Base-by-base conservation (phyloP, 805 yeast genomes). In the Dipodascus geniculatus region DNA sequence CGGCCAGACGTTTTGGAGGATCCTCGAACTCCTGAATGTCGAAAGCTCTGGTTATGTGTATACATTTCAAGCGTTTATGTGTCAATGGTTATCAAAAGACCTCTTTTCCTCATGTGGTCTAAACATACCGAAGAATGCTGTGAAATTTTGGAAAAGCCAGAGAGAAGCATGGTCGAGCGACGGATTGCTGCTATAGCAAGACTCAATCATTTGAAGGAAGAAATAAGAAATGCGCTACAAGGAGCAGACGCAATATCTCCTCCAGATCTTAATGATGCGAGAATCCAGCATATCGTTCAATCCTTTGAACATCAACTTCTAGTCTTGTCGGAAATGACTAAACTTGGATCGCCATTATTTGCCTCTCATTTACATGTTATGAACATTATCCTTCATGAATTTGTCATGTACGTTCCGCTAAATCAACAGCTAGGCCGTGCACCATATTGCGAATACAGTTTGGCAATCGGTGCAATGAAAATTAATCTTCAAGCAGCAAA, bases 61-160 rank as follows among this genome's bases (percentile, higher is more conserved):
- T 87, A 85, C 64, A 72, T 79, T 56, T 69, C 80, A 4, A 74
- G 87, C 1, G 78, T 86, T 42, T 78, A 83, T 51, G 80, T 80
- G 53, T 76, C 86, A 22, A 70, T 85, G 53, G 81, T 85, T 55
- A 68, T 86, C 55, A 72, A 90, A 55, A 75, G 93, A 58, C 73
- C 81, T 42, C 72, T 81, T 8, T 78, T 76, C 53, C 78, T 63
- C 22, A 54, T 58, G 38, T 47, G 49, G 49, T 22, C 49, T 20
- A 14, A 11, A 16, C 19, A 47, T 22, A 47, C 49, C 4, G 49
- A 47, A 22, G 49, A 47, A n/a, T 47, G 49, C n/a, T 47, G 49
- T 22, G 28, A 16, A n/a, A 6, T 47, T 22, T n/a, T 47, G 8
- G 49, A 47, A 17, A 14, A 22, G 19, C 49, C 49, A 3, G 24